These are phyloP conservation scores for Paramecium caudatum DNA, from an alignment of 73 alveolate genomes.

Conservation along the genomic window DNA sequence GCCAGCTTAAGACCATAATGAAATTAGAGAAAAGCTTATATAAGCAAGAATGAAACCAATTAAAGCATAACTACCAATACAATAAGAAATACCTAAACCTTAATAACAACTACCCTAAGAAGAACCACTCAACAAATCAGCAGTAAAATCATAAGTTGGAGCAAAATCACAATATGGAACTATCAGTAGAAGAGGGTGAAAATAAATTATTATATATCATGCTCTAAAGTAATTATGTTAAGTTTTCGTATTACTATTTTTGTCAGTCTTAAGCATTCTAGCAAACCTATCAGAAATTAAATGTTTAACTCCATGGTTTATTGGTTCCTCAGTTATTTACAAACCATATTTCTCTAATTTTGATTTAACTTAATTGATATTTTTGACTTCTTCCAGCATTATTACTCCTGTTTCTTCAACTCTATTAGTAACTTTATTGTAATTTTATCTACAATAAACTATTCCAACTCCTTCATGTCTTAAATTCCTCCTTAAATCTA, in stretches of 20 bases:
- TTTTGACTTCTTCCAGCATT: neutral
- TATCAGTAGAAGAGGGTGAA: slow-evolving; percentile 42
- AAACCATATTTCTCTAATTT: neutral
- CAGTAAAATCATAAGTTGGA: slow-evolving; percentile 19
- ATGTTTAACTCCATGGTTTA: slow-evolving; percentile 11
- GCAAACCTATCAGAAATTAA: slow-evolving; percentile 48
- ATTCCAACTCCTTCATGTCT: slow-evolving; percentile 46
- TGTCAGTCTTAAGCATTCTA: slow-evolving; percentile 1
- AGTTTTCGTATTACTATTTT: neutral
- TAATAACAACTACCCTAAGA: neutral
- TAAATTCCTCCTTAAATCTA: neutral
- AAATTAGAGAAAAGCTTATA: slow-evolving; percentile 12
- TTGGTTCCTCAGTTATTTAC: neutral
- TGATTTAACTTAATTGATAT: neutral
- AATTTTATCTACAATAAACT: slow-evolving; percentile 47
- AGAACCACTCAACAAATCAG: slow-evolving; percentile 9
- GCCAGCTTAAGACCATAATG: slow-evolving; percentile 58
- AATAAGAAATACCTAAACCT: slow-evolving; percentile 10
- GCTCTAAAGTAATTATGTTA: slow-evolving; percentile 60
- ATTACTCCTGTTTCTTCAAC: slow-evolving; percentile 40
- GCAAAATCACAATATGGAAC: slow-evolving; percentile 60
- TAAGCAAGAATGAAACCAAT: slow-evolving; percentile 45
- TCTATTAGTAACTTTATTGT: slow-evolving; percentile 19
- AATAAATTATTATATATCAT: slow-evolving; percentile 15
- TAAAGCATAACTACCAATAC: neutral